Base-by-base conservation (phyloP, 2,329 filamentous ascomycete species). In the Colletotrichum siamense region DNA sequence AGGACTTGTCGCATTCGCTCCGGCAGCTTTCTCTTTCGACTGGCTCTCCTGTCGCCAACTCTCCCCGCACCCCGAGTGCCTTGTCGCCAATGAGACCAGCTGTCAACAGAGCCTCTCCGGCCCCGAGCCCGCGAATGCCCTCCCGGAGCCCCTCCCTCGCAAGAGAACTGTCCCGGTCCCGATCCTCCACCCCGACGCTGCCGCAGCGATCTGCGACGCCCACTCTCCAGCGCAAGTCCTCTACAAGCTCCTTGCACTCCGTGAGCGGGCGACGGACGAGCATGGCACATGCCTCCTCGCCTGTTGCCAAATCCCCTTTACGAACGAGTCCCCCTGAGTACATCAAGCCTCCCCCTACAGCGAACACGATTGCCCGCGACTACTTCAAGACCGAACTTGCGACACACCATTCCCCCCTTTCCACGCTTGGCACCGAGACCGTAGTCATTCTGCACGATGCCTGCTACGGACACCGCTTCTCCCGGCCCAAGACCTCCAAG, bases 391-490 rank as follows among this genome's bases (percentile, higher is more conserved):
- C 89, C 77, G 95, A 98, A 82, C 84, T 98, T 36, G 88, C 91
- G 18, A 84, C 89, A 8, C 93, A 95, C 80, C 90, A 93, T 73
- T 85, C 87, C 36, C 81, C 82, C 3, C 83, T 85, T 13, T 83
- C 85, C 4, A 84, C 84, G 10, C 82, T 84, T 30, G 79, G 85
- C 39, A 85, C 90, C 13, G 88, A 96, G 76, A 95, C 95, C 0
- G 86, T 98, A 6, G 96, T 99, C 63, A 90, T 99, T 34, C 87
- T 99, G 3, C 96, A 99, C 81, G 97, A 99, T 86, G 93, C 94
- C 69, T 98, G 96, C 85, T 99, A 99, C 83, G 96, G 96, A 28
- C 97, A 99, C 86, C 93, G 96, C 26, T 99, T 93, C 84, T 95
- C 96, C 13, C 91, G 97, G 61, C 95, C 95, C 6, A 93, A 94